phyloP scores from a whole-genome alignment of 208 protist species.

The Crithidia sp. region DNA sequence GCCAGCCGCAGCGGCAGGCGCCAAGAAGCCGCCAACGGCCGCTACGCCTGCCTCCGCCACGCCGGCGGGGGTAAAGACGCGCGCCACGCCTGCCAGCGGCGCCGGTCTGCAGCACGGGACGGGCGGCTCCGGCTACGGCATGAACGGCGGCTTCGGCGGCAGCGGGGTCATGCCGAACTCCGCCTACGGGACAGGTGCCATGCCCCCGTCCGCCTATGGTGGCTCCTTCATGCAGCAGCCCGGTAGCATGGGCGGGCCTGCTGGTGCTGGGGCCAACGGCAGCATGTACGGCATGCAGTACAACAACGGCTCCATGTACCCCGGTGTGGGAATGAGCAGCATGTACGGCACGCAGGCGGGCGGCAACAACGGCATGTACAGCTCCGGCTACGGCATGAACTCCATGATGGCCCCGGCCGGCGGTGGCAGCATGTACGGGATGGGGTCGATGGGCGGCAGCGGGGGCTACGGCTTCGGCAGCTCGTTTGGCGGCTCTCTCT shows the following conservation, averaged over 20 bases:
- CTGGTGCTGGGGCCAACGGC: not conserved
- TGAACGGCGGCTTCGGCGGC: not conserved
- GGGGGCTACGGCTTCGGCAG: conserved; percentile 25
- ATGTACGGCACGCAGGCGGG: conserved; percentile 30
- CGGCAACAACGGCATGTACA: conserved; percentile 20
- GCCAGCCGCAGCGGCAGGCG: not conserved
- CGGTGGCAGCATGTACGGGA: conserved; percentile 26
- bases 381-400: conserved; percentile 22
- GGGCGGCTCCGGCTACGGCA: conserved; percentile 17
- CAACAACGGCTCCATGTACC: conserved; percentile 27
- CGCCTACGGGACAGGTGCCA: not conserved
- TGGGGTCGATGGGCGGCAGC: conserved; percentile 27
- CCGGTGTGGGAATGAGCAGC: conserved; percentile 23
- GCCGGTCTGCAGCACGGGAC: conserved; percentile 6
- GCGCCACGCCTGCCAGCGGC: not conserved
- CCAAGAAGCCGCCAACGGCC: not conserved
- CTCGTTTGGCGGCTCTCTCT: conserved; percentile 42
- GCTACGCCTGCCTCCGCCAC: not conserved
- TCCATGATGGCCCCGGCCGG: conserved; percentile 12
- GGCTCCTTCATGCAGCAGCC: conserved; percentile 12
- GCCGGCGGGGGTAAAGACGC: not conserved
- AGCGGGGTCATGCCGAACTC: not conserved
- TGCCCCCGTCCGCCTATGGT: not conserved
- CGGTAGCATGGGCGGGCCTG: not conserved
- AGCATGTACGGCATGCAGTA: conserved; percentile 34